A percentile compares a stretch with the other conserved stretches of the same genome.
Evolutionary conservation across 768 basidiomycete genomes (phyloP).

Genomic region (Pholiota conissans): DNA sequence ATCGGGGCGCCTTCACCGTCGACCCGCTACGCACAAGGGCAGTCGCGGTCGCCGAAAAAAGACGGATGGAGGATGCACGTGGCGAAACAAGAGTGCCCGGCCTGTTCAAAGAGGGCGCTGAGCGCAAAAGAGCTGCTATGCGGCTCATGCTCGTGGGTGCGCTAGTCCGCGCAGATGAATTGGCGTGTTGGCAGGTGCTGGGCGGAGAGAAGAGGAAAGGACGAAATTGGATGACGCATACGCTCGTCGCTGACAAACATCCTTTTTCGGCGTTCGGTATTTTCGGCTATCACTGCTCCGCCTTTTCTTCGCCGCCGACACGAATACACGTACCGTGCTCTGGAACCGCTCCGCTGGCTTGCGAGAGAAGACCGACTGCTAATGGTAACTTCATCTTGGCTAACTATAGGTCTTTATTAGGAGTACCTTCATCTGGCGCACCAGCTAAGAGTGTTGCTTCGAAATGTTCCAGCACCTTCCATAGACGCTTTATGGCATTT

Average conservation of each 20-base stretch:
- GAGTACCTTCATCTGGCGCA: no score
- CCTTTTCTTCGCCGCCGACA: neutral
- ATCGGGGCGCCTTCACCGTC: slow-evolving; percentile 4
- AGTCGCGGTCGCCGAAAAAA: neutral
- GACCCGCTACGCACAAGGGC: neutral
- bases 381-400: no score
- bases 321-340: no score
- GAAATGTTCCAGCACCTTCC: no score
- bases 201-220: slow-evolving; percentile 1
- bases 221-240: slow-evolving; percentile 4
- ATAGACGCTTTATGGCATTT: no score
- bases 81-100: neutral
- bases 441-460: no score
- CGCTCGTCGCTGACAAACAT: slow-evolving; percentile 1
- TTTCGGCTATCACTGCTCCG: neutral
- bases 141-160: slow-evolving; percentile 2
- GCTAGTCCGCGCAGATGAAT: neutral
- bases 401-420: no score
- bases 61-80: neutral
- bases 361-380: no score
- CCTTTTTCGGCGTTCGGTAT: neutral
- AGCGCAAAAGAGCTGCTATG: slow-evolving; percentile 1
- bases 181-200: neutral
- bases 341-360: no score
- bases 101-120: neutral